Base-by-base conservation (phyloP, 257 asterid species). In the Nicotiana sylvestris region DNA sequence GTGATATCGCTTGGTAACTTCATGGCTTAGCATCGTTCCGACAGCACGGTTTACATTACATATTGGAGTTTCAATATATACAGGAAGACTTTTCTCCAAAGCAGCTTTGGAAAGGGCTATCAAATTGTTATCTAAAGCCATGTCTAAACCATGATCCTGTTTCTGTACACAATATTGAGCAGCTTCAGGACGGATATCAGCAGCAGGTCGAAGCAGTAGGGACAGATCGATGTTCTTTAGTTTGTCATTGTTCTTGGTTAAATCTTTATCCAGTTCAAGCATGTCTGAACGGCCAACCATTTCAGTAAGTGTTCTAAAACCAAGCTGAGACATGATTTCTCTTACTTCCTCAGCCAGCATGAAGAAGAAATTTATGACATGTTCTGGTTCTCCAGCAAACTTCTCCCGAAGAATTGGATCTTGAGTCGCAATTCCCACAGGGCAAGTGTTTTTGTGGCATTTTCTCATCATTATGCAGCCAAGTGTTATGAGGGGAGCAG, bases 391-490 rank as follows among this genome's bases (percentile, higher is more conserved):
- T 43, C 99, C 99, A 66, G 99, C 97, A 82, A 96, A 96, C 83
- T 94, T 96, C 83, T 92, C 98, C 81, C 99, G 83, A 39, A 96
- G 93, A 86, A 96, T 93, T 21, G 99, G 99, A 88, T 96, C 99
- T 88, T 96, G 99, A 74, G 98, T 96, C 76, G 99, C 99, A 80
- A 96, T 94, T 70, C 99, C 99, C 60, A 96, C 99, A 18, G 98
- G 99, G 85, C 98, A 96, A 55, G 99, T 96, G 90, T 96, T 96
- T 86, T 94, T 94, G 80, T 96, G 99, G 89, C 99, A 96, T 92
- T 96, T 96, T 15, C 98, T 86, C 98, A 96, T 96, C 99, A 96
- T 96, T 85, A 96, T 94, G 91, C 99, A 96, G 72, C 99, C 99
- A 17, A 96, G 93, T 0, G 97, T 93, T 82, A 96, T 96, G 78